Conservation (phyloP, 768 basidiomycete genomes). For the Boletus reticulatus region DNA sequence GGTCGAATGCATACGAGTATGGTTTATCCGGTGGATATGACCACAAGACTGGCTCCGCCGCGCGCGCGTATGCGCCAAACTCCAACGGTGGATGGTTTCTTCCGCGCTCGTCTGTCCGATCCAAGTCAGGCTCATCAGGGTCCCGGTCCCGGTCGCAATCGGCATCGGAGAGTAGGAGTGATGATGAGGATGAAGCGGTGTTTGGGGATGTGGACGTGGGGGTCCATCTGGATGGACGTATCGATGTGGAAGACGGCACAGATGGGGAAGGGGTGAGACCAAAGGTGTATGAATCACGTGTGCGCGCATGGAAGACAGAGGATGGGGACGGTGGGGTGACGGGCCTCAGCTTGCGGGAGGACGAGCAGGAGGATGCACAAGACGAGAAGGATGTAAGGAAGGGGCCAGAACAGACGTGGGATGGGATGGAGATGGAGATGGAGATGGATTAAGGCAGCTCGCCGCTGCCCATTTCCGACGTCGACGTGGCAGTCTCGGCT, state of each 20-base stretch:
- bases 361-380: not conserved
- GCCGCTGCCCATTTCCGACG: not conserved
- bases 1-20: slow-evolving; percentile 18
- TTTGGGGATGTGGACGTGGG: not conserved
- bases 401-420: slow-evolving; percentile 31
- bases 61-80: slow-evolving; percentile 10
- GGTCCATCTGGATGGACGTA: not conserved
- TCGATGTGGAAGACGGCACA: not conserved
- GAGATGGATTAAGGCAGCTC: slow-evolving; percentile 23
- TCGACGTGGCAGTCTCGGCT: not conserved
- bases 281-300: not conserved
- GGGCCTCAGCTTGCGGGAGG: slow-evolving; percentile 2
- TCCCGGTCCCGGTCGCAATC: slow-evolving; percentile 34
- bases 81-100: slow-evolving; percentile 51
- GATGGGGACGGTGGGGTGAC: not conserved
- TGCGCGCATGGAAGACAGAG: slow-evolving; percentile 1
- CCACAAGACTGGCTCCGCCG: not conserved
- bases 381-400: not conserved
- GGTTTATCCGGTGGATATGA: not conserved
- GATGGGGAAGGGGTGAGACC: not conserved
- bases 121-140: slow-evolving; percentile 36
- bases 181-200: slow-evolving; percentile 25
- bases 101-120: slow-evolving; percentile 51
- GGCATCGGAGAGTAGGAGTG: slow-evolving; percentile 36
- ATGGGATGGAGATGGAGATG: slow-evolving; percentile 55